Base-by-base conservation (phyloP, 2,329 filamentous ascomycete genomes). In the Ophiocordyceps australis region DNA sequence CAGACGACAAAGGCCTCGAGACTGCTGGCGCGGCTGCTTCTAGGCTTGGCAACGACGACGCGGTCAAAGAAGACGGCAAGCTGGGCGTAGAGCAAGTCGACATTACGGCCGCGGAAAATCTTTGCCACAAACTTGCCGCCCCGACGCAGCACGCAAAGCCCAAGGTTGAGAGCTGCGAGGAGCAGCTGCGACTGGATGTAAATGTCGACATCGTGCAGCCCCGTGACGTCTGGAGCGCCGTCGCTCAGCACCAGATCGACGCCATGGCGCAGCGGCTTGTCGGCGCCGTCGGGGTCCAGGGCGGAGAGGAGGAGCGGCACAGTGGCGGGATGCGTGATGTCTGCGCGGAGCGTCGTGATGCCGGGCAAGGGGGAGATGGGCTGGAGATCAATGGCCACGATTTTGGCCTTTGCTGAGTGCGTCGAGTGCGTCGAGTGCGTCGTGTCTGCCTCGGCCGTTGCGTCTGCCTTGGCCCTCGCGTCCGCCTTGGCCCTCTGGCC, bases 81-180 rank as follows among this genome's bases (percentile, higher is more conserved):
- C 48, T 98, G 89, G 3, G 83, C 83, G 44, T 89, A 95, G 7
- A 98, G 67, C 14, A 95, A 59, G 44, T 95, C 89, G n/a, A 95
- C 85, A 41, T 95, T 89, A 38, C 83, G 75, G 11, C 81, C 85
- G 11, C 89, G 62, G 56, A 98, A 98, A 32, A 98, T 94, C 59
- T 98, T 98, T 31, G 89, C 89, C 7, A 98, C 86, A 40, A 98
- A 98, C 43, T 82, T 92, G 34, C 89, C 89, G 22, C 89, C 89
- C 0, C 85, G 85, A 31, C 79, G 78, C 14, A 98, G 66, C 9
- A 98, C 83, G 45, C 86, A 92, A 9, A 94, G 69, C 1, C 89
- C 83, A 3, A 98, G 69, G 47, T 94, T 93, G 13, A 98, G 66
- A 0, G 89, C 89, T 0, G 86, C 82, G 50, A 91, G 94, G 25